Base-by-base conservation (phyloP, 345 rosid genomes). In the Citrus hindsii region DNA sequence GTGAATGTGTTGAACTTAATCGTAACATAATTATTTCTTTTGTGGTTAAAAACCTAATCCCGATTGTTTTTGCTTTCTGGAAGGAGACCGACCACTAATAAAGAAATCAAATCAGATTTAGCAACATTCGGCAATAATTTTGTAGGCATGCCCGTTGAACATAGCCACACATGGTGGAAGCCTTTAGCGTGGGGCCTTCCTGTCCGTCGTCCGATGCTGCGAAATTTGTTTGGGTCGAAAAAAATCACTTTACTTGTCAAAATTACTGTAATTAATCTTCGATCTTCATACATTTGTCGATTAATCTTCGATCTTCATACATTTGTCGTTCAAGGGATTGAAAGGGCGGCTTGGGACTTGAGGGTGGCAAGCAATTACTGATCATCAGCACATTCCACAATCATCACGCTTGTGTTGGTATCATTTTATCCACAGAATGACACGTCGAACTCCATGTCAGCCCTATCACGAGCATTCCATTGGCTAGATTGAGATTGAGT, bases 71-170 rank as follows among this genome's bases (percentile, higher is more conserved):
- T 74, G 74, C 71, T 83, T 66, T 86, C 81, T 78, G 80, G 83
- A 89, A 89, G 77, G 71, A 85, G 82, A 82, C 87, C 85, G 86
- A 70, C 86, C 84, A 73, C 65, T 83, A 68, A 53, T 58, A 53
- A 71, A 74, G 40, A n/a, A 74, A 64, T 69, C 24, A 2, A 66
- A 56, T 27, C 60, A 76, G 24, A 51, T 74, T 68, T 46, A 73
- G n/a, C 40, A 53, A 27, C 40, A 53, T 32, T 68, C 21, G 6
- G 69, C 10, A 24, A 85, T 78, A 51, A 77, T 81, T 68, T 53
- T 63, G 73, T 80, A 81, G 79, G 82, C 73, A 67, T 46, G 51
- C 38, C 9, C 83, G 42, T 66, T 46, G 51, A 13, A 46, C 79
- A 81, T 12, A 21, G 12, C 40, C 40, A 48, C 33, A 28, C 25